These are phyloP conservation scores for Ophiocordyceps polyrhachis-furcata DNA, from an alignment of 2,329 filamentous ascomycete species.

Conservation along the genomic window DNA sequence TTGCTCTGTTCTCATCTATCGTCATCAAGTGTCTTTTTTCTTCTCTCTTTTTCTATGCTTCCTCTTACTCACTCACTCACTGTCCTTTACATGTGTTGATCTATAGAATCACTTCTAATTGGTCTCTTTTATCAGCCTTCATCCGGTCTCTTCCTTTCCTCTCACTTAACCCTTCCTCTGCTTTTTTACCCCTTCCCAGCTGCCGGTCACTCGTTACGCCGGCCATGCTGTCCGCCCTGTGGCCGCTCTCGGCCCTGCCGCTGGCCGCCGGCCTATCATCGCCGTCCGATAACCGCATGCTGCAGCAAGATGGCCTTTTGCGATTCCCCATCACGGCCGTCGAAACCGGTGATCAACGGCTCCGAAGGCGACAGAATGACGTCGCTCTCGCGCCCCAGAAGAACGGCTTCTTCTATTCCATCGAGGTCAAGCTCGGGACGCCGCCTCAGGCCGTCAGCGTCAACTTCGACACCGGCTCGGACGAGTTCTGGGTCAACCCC, in stretches of 20 bases:
- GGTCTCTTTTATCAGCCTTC: no score
- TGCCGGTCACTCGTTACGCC: neutral
- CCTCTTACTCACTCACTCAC: no score
- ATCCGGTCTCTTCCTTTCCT: neutral
- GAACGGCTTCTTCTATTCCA: conserved; percentile 18
- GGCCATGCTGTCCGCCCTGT: conserved; percentile 13
- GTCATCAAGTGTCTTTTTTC: no score
- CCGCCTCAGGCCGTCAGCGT: conserved; percentile 19
- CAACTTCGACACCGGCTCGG: conserved; percentile 22
- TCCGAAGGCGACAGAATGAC: conserved; percentile 9
- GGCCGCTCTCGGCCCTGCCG: conserved; percentile 8
- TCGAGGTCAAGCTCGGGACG: conserved; percentile 18
- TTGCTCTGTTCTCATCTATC: no score
- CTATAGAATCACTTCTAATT: no score
- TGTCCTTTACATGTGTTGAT: no score
- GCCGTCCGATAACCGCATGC: conserved; percentile 6
- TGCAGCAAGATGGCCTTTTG: conserved; percentile 10
- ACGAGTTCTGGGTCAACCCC: conserved; percentile 24
- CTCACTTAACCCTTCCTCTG: neutral
- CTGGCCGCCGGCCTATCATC: conserved; percentile 1
- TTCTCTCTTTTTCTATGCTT: no score
- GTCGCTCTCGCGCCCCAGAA: conserved; percentile 8
- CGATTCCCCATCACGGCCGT: conserved; percentile 12
- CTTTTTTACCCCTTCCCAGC: neutral
- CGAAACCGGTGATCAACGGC: neutral